These are phyloP conservation scores for Tephrocybe sp. DNA, from an alignment of 768 basidiomycete species.

Conservation along the genomic window DNA sequence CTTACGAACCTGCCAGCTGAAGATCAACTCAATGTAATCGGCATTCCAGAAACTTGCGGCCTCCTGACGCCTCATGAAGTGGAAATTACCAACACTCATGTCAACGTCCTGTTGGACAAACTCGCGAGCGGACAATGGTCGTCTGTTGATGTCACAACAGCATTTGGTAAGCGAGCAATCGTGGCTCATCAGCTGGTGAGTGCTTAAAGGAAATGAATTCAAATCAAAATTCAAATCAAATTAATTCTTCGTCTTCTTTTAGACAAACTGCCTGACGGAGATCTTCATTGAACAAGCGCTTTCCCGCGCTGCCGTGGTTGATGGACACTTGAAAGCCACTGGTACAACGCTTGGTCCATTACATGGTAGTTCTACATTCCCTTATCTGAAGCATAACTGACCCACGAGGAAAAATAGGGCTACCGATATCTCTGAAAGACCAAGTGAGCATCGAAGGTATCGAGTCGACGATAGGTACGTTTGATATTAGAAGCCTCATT, in stretches of 20 bases:
- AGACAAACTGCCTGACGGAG: slow-evolving; percentile 84
- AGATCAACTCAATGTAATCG: slow-evolving; percentile 50
- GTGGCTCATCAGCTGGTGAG: slow-evolving; percentile 77
- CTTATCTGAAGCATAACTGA: slow-evolving; percentile 1
- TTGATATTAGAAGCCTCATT: background rate
- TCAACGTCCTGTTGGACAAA: slow-evolving; percentile 48
- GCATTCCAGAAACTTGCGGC: slow-evolving; percentile 55
- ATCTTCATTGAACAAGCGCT: slow-evolving; percentile 78
- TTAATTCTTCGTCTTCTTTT: background rate
- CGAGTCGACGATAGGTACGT: slow-evolving; percentile 67
- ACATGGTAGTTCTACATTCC: slow-evolving; percentile 46
- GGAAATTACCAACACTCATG: slow-evolving; percentile 43
- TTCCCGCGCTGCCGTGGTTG: slow-evolving; percentile 62
- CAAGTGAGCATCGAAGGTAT: slow-evolving; percentile 68
- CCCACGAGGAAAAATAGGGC: slow-evolving; percentile 22
- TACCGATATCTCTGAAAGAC: slow-evolving; percentile 77
- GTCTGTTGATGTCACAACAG: slow-evolving; percentile 65
- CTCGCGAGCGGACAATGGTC: slow-evolving; percentile 58
- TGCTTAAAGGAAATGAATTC: background rate
- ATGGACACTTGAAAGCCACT: slow-evolving; percentile 57
- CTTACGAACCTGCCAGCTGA: slow-evolving; percentile 45
- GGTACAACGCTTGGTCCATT: slow-evolving; percentile 71
- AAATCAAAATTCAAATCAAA: background rate
- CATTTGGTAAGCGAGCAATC: slow-evolving; percentile 77
- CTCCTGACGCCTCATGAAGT: slow-evolving; percentile 55